Conservation (phyloP, 108 stramenopile genomes). For the Nitzschia putrida region DNA sequence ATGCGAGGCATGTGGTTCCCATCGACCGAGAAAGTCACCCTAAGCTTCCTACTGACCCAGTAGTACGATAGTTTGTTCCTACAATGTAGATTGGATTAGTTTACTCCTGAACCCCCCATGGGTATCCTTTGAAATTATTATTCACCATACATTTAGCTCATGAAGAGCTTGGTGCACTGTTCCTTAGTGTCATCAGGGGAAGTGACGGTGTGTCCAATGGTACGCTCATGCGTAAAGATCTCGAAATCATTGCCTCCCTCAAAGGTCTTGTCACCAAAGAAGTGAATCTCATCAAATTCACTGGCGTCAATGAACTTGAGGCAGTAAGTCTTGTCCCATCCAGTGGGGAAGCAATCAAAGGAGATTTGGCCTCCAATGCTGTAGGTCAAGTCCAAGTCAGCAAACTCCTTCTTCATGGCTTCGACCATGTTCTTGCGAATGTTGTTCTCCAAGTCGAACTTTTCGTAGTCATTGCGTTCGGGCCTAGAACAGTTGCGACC, state of each 20-base stretch:
- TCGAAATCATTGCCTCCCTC: conserved; percentile 99
- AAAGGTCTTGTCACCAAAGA: conserved; percentile 99
- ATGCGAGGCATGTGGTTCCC: conserved; percentile 47
- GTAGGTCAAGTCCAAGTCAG: conserved; percentile 89
- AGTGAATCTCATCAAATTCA: conserved; percentile 98
- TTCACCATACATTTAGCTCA: conserved; percentile 14
- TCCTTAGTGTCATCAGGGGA: conserved; percentile 93
- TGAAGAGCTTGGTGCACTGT: conserved; percentile 26
- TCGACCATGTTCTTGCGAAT: conserved; percentile 91
- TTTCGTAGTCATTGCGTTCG: conserved; percentile 98
- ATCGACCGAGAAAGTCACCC: conserved; percentile 6
- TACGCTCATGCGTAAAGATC: conserved; percentile 91
- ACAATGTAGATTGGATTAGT: no score
- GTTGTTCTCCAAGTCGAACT: conserved; percentile 83
- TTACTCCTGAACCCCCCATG: no score
- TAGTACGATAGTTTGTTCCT: no score
- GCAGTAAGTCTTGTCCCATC: conserved; percentile 99
- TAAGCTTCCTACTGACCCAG: background rate
- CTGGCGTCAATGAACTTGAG: conserved; percentile 71
- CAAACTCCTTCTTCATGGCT: conserved; percentile 92
- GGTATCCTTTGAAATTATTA: background rate
- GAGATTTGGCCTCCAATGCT: conserved; percentile 99
- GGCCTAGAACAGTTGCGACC: conserved; percentile 97
- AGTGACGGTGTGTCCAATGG: conserved; percentile 96
- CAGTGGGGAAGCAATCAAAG: conserved; percentile 96